Conservation (phyloP, 2,329 filamentous ascomycete genomes). For the Botrytis fabae region DNA sequence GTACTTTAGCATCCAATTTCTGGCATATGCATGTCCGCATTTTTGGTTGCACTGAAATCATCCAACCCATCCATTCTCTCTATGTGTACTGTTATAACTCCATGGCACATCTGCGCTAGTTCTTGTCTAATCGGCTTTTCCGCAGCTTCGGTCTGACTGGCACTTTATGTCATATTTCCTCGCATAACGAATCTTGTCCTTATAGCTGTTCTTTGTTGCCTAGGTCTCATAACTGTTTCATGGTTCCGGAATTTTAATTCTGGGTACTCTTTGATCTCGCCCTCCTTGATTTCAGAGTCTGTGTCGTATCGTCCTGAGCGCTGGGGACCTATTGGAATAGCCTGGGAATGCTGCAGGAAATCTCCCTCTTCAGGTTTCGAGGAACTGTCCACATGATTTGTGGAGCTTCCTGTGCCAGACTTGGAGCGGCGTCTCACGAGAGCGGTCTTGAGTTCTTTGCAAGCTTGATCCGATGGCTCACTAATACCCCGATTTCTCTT, state of each 20-base stretch:
- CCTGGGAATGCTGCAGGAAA: not conserved
- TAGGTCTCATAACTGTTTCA: not conserved
- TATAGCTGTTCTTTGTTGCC: not conserved
- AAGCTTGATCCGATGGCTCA: not conserved
- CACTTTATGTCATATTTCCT: not conserved
- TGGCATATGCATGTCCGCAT: not conserved
- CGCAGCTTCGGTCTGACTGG: not conserved
- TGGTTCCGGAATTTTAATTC: not conserved
- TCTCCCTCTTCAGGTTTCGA: not conserved
- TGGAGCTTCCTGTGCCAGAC: not conserved
- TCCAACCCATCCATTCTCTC: not conserved
- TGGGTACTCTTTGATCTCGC: not conserved
- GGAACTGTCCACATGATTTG: not conserved
- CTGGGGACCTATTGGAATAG: not conserved
- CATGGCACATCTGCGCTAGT: not conserved
- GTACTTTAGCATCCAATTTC: not conserved
- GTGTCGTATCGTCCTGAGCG: accelerated
- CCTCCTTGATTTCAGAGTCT: not conserved
- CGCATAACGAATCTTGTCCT: not conserved
- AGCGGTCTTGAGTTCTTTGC: not conserved
- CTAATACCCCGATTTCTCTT: not conserved
- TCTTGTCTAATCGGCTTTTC: too few relatives aligned
- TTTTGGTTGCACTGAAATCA: not conserved
- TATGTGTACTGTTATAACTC: not conserved
- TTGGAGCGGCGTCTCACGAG: not conserved